Conservation (phyloP, 2,329 filamentous ascomycete genomes). For the Cytospora mali region DNA sequence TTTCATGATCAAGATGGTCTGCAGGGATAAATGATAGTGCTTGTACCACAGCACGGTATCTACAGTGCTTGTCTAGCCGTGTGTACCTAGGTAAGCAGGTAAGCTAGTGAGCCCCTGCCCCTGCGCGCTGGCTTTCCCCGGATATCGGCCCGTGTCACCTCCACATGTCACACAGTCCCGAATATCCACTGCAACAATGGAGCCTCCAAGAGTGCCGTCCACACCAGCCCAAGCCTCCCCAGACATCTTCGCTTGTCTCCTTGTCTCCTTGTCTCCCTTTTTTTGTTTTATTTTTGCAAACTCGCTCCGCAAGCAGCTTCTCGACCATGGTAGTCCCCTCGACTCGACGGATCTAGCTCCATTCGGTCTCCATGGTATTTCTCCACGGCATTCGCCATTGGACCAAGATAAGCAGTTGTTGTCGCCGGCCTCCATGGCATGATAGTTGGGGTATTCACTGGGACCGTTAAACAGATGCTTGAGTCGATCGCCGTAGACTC, state of each 20-base stretch:
- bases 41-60: too few species aligned
- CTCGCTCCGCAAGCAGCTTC: not conserved
- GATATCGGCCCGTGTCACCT: not conserved
- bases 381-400: not conserved
- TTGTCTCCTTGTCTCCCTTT: not conserved
- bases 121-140: not conserved
- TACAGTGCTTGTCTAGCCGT: not conserved
- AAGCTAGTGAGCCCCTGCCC: not conserved
- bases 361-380: not conserved
- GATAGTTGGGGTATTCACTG: too few species aligned
- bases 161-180: not conserved
- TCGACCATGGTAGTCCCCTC: not conserved
- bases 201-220: not conserved
- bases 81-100: not conserved
- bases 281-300: not conserved
- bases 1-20: not conserved
- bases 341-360: not conserved
- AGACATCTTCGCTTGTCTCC: not conserved
- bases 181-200: not conserved
- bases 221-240: too few species aligned
- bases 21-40: not conserved
- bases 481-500: too few species aligned
- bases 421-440: too few species aligned
- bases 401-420: not conserved
- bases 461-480: conserved; percentile 6